Evolutionary conservation across 2,329 filamentous ascomycete genomes (phyloP), one percentile per base, ranked within the genome.

Genomic region (Hymenotorrendiella dingleyae): DNA sequence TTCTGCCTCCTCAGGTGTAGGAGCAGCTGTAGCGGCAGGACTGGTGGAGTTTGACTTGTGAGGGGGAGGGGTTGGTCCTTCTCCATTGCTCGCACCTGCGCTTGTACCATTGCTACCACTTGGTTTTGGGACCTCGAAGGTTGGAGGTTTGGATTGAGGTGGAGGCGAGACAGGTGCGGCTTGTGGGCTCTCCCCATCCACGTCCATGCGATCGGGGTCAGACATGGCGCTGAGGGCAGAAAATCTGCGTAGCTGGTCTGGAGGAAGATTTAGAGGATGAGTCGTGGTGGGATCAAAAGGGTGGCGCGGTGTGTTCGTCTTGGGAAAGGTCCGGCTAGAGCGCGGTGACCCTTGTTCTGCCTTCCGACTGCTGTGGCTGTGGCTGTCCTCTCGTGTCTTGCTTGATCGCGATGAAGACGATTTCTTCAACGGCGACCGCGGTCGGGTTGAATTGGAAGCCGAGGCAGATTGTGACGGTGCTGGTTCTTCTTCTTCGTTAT

Each of bases 251-350:
- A 88, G 78, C 73, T 95, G 83, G 69, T 95, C 89, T 35, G 89
- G 89, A 2, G 84, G 88, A 17, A 94, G 78, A 60, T 96, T 96
- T 40, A 96, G 76, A 28, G 91, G 91, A 64, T 96, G 90, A 3
- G 80, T 83, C 62, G 80, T 84, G 62, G 91, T 78, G 51, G 73
- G 72, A 61, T 86, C 81, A 59, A 71, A 66, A 55, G 66, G 67
- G 50, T 74, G 69, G 43, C 51, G 55, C 19, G 53, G 49, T 27
- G 56, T 51, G 43, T 53, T 48, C 28, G 49, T 46, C 27, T 49
- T 47, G 29, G 56, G 41, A 48, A 53, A 51, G 42, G 29, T 57
- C 44, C 58, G 58, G 47, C 51, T 59, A 49, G 42, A 57, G 46
- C 51, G 54, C 35, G 54, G 47, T 47, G 58, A 59, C 33, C 54